A percentile compares a stretch with the other conserved stretches of the same genome.
Evolutionary conservation across 2,329 filamentous ascomycete genomes (phyloP).

Genomic region (Penicillium thymicola): DNA sequence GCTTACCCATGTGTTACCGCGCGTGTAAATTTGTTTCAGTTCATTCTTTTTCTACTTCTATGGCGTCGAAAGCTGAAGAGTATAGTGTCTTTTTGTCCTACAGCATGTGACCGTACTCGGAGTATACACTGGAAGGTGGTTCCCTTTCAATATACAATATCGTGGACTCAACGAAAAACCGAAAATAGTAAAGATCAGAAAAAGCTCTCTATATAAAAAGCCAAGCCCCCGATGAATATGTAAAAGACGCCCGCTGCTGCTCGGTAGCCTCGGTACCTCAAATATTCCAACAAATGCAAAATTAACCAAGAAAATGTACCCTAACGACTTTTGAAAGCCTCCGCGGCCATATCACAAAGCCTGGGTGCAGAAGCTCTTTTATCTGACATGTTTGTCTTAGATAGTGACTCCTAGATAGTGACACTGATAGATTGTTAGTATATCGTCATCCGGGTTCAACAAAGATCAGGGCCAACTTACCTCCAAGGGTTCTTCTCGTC

Average conservation of each 20-base stretch:
- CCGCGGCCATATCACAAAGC: background rate
- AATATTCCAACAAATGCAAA: slow-evolving; percentile 1
- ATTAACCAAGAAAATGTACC: background rate
- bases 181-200: background rate
- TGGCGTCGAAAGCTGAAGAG: too few relatives aligned
- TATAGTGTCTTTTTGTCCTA: too few relatives aligned
- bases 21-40: too few relatives aligned
- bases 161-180: background rate
- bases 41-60: too few relatives aligned
- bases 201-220: background rate
- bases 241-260: background rate
- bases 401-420: slow-evolving; percentile 25
- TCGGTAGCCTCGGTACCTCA: background rate
- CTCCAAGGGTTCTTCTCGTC: slow-evolving; percentile 93
- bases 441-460: background rate
- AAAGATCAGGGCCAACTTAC: slow-evolving; percentile 43
- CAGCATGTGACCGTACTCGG: background rate
- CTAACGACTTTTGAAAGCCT: background rate
- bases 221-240: slow-evolving; percentile 1
- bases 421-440: slow-evolving; percentile 3
- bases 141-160: background rate
- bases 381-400: slow-evolving; percentile 10
- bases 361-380: background rate
- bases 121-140: background rate
- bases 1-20: too few relatives aligned